Evolutionary conservation across 202 grass and related monocot genomes (phyloP).

Genomic region (Saccharum hybrid): DNA sequence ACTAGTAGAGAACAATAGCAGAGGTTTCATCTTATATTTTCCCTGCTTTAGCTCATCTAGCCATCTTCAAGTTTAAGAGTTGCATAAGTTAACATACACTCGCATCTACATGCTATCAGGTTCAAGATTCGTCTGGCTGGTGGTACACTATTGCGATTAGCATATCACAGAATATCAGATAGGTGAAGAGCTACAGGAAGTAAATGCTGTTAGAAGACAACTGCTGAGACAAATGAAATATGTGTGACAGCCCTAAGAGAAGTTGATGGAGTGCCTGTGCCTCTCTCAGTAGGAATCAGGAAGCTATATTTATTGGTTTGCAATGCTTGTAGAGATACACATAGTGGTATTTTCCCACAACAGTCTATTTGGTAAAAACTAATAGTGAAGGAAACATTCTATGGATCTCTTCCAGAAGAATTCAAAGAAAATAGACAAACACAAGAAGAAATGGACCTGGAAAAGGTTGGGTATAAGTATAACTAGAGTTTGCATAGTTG

Average conservation of each 20-base stretch:
- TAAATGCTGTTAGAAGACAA: background rate
- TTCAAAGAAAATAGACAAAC: background rate
- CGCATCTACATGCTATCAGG: background rate
- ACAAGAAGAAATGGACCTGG: background rate
- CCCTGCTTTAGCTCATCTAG: background rate
- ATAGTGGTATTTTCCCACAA: background rate
- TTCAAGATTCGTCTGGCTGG: background rate
- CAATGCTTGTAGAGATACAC: background rate
- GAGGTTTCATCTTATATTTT: conserved; percentile 8
- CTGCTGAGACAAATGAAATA: background rate
- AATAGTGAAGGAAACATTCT: background rate
- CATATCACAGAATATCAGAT: background rate
- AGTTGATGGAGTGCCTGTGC: background rate
- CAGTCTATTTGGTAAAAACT: conserved; percentile 2
- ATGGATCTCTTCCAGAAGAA: background rate
- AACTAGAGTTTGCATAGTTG: background rate
- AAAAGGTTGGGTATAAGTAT: background rate
- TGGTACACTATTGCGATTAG: background rate
- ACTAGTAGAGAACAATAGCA: background rate
- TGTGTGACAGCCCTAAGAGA: background rate
- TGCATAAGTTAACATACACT: background rate
- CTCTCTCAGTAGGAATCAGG: background rate
- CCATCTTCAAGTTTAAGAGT: background rate
- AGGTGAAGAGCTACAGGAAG: background rate
- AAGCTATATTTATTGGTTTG: background rate